phyloP scores from a whole-genome alignment of 768 basidiomycete genomes.

The Lactifluus pinguis region DNA sequence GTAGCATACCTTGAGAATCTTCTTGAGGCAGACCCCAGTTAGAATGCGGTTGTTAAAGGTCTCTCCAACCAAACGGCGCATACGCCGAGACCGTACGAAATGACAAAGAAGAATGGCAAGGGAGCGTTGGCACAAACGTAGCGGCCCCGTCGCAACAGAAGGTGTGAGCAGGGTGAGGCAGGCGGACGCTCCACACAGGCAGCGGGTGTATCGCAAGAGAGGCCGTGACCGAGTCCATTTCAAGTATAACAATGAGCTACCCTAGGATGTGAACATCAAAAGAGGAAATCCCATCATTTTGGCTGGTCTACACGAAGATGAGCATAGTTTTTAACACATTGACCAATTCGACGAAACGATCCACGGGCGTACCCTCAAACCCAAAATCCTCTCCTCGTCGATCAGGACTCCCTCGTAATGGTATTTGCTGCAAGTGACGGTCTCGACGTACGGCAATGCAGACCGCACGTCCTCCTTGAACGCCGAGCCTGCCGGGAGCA shows the following conservation, averaged over 20 bases:
- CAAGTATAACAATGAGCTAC: neutral
- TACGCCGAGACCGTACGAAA: no score
- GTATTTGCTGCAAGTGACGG: constrained; percentile 11
- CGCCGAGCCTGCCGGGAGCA: constrained; percentile 1
- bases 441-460: constrained; percentile 23
- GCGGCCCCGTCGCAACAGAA: no score
- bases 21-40: constrained; percentile 76
- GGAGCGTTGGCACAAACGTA: no score
- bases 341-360: neutral
- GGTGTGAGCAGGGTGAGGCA: no score
- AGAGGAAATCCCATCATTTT: constrained; percentile 4
- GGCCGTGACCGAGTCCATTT: no score
- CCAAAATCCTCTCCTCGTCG: constrained; percentile 26
- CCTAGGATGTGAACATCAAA: constrained; percentile 16
- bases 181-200: no score
- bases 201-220: no score
- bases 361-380: constrained; percentile 19
- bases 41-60: constrained; percentile 87
- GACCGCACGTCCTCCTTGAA: constrained; percentile 20
- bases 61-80: constrained; percentile 87
- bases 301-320: neutral
- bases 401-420: constrained; percentile 23
- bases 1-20: constrained; percentile 58
- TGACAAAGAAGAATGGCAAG: no score
- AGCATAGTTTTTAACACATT: neutral